These are phyloP conservation scores for Fusarium sulawesiense DNA, from an alignment of 2,329 filamentous ascomycete species.

Conservation along the genomic window DNA sequence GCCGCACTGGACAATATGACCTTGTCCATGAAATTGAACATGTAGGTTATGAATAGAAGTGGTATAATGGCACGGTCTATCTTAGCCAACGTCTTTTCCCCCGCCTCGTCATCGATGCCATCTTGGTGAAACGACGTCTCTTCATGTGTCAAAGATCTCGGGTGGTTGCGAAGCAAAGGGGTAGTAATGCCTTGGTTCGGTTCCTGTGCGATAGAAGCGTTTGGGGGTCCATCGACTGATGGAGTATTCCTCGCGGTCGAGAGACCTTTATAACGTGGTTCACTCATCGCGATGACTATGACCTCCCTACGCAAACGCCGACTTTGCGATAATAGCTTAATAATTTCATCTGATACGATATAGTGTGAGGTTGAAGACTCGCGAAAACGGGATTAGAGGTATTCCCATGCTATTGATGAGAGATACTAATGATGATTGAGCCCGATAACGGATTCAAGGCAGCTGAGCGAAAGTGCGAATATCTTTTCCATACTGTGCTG, in stretches of 20 bases:
- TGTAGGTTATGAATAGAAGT: slow-evolving; percentile 67
- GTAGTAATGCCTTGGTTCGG: background rate
- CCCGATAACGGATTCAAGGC: background rate
- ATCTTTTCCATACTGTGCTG: background rate
- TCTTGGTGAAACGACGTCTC: background rate
- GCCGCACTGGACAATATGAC: slow-evolving; percentile 66
- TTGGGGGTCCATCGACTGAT: background rate
- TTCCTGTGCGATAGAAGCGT: background rate
- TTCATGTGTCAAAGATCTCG: background rate
- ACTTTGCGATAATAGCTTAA: fast-evolving
- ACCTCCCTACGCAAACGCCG: background rate
- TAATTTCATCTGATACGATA: background rate
- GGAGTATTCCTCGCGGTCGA: background rate
- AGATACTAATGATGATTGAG: background rate
- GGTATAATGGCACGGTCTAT: slow-evolving; percentile 68
- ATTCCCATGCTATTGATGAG: background rate
- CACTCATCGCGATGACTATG: background rate
- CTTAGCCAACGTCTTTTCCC: slow-evolving; percentile 60
- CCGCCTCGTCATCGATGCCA: slow-evolving; percentile 16
- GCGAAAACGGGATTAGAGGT: background rate
- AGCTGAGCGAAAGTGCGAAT: background rate
- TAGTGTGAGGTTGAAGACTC: background rate
- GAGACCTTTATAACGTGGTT: background rate
- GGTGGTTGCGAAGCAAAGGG: slow-evolving; percentile 19
- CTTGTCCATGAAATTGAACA: slow-evolving; percentile 72